Evolutionary conservation across 345 rosid species (phyloP).

Genomic region (Draba incana): DNA sequence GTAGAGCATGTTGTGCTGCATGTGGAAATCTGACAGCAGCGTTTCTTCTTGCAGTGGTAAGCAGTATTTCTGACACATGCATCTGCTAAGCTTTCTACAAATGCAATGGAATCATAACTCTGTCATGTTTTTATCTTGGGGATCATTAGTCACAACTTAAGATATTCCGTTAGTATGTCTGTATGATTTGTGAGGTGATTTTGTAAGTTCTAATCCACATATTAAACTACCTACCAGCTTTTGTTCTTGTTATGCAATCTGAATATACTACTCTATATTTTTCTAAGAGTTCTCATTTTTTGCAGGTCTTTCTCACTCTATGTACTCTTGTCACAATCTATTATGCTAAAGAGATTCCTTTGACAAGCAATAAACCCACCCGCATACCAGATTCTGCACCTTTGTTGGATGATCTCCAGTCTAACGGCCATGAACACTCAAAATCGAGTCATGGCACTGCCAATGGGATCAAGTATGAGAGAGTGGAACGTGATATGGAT

Average conservation of each 20-base stretch:
- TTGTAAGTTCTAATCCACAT: neutral
- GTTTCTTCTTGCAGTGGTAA: constrained; percentile 92
- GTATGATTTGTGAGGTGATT: constrained; percentile 1
- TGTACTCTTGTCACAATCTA: constrained; percentile 85
- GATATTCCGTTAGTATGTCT: neutral
- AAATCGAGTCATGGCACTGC: constrained; percentile 48
- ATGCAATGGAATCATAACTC: neutral
- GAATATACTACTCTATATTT: neutral
- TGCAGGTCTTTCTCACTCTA: constrained; percentile 80
- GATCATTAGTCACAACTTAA: constrained; percentile 9
- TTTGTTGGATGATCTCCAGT: constrained; percentile 61
- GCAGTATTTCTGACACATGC: constrained; percentile 37
- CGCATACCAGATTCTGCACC: constrained; percentile 79
- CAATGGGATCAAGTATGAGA: constrained; percentile 45
- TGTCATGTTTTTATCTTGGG: constrained; percentile 24
- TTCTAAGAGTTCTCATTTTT: constrained; percentile 24
- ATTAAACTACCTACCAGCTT: neutral
- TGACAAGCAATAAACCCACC: constrained; percentile 46
- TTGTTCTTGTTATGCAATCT: constrained; percentile 19
- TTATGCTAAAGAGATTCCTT: constrained; percentile 89
- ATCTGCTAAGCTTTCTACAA: constrained; percentile 19
- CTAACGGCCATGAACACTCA: constrained; percentile 53
- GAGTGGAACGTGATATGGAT: constrained; percentile 47
- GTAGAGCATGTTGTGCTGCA: constrained; percentile 93
- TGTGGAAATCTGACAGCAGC: constrained; percentile 98